Percentiles rank a stretch among this genome's conserved stretches.
These are phyloP conservation scores for Coniochaeta prunicola DNA, from an alignment of 2,329 filamentous ascomycete genomes.

Conservation along the genomic window DNA sequence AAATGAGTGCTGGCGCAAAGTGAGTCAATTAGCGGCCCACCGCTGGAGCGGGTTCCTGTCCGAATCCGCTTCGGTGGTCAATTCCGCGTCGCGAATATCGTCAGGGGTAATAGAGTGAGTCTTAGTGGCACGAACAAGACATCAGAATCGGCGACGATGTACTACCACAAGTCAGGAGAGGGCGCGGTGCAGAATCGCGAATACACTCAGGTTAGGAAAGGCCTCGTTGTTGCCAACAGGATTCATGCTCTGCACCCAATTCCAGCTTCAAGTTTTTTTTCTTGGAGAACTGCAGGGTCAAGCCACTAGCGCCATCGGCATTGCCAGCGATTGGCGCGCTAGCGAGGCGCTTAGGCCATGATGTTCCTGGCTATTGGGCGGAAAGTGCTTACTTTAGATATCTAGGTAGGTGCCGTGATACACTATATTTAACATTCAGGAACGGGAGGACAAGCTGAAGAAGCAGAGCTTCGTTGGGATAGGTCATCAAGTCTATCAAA, in stretches of 20 bases:
- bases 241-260: not conserved
- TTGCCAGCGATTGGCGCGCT: not conserved
- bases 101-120: not conserved
- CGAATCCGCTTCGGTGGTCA: not conserved
- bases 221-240: not conserved
- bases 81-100: not conserved
- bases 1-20: constrained; percentile 2
- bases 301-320: not conserved
- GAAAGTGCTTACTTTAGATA: not conserved
- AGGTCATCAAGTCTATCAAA: too few species aligned
- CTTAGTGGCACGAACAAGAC: not conserved
- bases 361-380: not conserved
- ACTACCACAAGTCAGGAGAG: not conserved
- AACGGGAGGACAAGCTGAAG: too few species aligned
- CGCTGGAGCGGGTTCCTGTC: not conserved
- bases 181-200: not conserved
- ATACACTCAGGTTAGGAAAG: not conserved
- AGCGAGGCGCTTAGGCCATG: not conserved
- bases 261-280: not conserved
- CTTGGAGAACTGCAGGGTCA: not conserved
- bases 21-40: constrained; percentile 3
- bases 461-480: too few species aligned
- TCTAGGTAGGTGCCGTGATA: too few species aligned
- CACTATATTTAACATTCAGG: not conserved
- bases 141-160: not conserved